phyloP scores from a whole-genome alignment of 1,284 basidiomycete species.

The Ganoderma sinense region DNA sequence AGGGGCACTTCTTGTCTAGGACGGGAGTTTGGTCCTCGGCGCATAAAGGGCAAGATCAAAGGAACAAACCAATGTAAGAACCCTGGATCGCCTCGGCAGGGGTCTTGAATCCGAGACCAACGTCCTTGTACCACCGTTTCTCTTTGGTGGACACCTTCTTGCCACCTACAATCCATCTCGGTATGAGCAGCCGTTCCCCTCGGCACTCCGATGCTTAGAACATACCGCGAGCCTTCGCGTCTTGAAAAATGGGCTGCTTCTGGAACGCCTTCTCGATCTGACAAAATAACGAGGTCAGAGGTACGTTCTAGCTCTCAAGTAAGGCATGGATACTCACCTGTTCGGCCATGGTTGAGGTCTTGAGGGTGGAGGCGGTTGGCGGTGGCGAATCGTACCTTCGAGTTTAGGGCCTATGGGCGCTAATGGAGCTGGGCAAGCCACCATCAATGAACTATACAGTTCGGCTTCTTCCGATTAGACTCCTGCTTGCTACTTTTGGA shows the following conservation, averaged over 20 bases:
- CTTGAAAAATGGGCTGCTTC: slow-evolving; percentile 99
- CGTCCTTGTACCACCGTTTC: slow-evolving; percentile 99
- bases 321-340: slow-evolving; percentile 53
- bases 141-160: slow-evolving; percentile 95
- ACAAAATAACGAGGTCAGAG: slow-evolving; percentile 19
- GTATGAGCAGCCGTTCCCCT: slow-evolving; percentile 23
- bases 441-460: slow-evolving; percentile 44
- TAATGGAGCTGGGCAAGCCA: slow-evolving; percentile 40
- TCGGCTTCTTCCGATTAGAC: slow-evolving; percentile 36
- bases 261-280: slow-evolving; percentile 95
- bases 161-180: slow-evolving; percentile 57
- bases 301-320: not conserved
- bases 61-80: slow-evolving; percentile 89
- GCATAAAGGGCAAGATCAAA: not conserved
- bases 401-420: slow-evolving; percentile 31
- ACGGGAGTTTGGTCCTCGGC: slow-evolving; percentile 14
- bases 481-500: not conserved
- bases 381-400: slow-evolving; percentile 32
- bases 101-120: slow-evolving; percentile 97
- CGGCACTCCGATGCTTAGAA: slow-evolving; percentile 33
- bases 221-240: slow-evolving; percentile 93
- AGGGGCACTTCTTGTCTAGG: slow-evolving; percentile 99
- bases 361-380: slow-evolving; percentile 39
- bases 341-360: slow-evolving; percentile 63
- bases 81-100: slow-evolving; percentile 96